phyloP scores from a whole-genome alignment of 176 grass and related monocot genomes.

The Carex cristatella region DNA sequence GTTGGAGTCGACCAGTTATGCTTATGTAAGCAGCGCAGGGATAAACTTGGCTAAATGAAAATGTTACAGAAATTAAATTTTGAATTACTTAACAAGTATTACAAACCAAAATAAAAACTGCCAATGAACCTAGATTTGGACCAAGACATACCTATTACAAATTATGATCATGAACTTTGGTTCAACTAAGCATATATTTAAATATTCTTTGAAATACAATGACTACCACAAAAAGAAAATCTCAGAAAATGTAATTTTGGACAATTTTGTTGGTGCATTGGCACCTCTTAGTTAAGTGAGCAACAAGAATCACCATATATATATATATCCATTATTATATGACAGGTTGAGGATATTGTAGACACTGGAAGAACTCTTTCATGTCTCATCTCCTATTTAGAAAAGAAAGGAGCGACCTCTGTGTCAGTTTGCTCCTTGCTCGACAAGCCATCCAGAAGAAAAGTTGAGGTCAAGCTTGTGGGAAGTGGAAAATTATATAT shows the following conservation, averaged over 20 bases:
- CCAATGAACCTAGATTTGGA: neutral
- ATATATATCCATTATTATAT: neutral
- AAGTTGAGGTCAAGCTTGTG: conserved; percentile 49
- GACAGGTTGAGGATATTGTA: conserved; percentile 86
- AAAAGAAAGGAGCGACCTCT: conserved; percentile 67
- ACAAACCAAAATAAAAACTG: neutral
- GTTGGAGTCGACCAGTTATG: neutral
- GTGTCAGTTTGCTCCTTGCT: conserved; percentile 86
- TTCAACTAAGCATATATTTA: neutral
- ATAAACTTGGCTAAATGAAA: neutral
- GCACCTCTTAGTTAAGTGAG: conserved; percentile 1
- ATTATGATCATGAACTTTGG: neutral
- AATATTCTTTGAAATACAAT: neutral
- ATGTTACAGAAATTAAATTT: neutral
- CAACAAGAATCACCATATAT: neutral
- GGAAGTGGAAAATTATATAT: conserved; percentile 84
- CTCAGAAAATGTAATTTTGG: neutral
- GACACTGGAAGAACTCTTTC: conserved; percentile 86
- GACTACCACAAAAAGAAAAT: neutral
- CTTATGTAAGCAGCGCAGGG: neutral
- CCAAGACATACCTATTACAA: neutral
- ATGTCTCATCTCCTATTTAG: conserved; percentile 61
- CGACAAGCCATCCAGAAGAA: conserved; percentile 84
- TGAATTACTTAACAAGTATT: neutral
- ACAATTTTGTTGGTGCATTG: conserved; percentile 7